A percentile compares a stretch with the other conserved stretches of the same genome.
Conservation (phyloP, 441 rosid species). For the Brassica hybrid region DNA sequence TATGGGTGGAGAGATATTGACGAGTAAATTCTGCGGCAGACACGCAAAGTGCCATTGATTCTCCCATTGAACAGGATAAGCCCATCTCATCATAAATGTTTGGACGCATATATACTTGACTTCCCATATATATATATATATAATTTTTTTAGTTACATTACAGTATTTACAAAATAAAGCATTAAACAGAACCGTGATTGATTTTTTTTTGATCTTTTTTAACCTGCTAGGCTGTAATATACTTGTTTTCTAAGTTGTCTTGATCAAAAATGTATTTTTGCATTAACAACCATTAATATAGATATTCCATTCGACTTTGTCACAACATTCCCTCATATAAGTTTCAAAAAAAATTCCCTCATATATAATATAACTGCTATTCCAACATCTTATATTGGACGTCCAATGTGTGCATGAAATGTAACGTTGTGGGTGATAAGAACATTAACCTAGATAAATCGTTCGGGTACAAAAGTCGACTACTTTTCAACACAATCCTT, state of each 20-base stretch:
- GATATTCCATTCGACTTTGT: neutral
- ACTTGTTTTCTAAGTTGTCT: too few species aligned
- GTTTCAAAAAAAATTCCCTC: neutral
- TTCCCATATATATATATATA: too few species aligned
- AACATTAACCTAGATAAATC: neutral
- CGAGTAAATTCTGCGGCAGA: constrained; percentile 31
- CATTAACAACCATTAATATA: neutral
- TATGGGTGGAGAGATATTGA: constrained; percentile 18
- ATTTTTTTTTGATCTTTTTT: neutral
- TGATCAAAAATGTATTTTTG: neutral
- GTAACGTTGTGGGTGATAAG: neutral
- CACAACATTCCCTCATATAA: neutral
- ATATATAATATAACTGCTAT: neutral
- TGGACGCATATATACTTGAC: constrained; percentile 25
- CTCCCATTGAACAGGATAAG: constrained; percentile 38
- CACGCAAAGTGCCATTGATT: constrained; percentile 33
- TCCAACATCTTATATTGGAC: neutral
- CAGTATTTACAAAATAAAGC: neutral
- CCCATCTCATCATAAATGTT: constrained; percentile 30
- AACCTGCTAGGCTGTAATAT: neutral
- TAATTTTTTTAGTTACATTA: neutral
- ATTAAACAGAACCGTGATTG: neutral
- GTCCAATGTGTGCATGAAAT: neutral
- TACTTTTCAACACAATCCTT: neutral
- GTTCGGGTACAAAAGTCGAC: too few species aligned